These are phyloP conservation scores for Cystobasidium pallidum DNA, from an alignment of 1,284 basidiomycete species.

Conservation along the genomic window DNA sequence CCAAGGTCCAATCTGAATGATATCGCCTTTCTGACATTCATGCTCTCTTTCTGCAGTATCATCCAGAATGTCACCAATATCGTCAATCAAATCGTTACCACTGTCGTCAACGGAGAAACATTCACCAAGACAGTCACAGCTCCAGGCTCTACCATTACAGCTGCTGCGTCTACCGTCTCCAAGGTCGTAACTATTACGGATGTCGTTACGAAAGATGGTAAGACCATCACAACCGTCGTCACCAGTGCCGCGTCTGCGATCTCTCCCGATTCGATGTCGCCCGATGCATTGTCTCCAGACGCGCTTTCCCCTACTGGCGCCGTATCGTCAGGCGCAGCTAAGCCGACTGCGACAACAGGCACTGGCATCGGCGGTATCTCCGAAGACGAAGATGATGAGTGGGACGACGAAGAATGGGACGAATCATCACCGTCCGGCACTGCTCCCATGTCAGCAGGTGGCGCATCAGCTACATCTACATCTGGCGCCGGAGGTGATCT, in stretches of 20 bases:
- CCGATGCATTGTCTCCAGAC: neutral
- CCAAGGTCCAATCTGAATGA: neutral
- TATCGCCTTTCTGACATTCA: neutral
- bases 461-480: slow-evolving; percentile 6
- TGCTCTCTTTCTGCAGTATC: slow-evolving; percentile 8
- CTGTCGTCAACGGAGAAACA: slow-evolving; percentile 19
- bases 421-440: slow-evolving; percentile 14
- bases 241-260: neutral
- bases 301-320: slow-evolving; percentile 3
- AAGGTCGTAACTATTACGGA: neutral
- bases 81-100: slow-evolving; percentile 38
- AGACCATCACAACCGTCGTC: neutral
- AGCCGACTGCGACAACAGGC: neutral
- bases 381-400: slow-evolving; percentile 5
- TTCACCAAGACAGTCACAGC: slow-evolving; percentile 23
- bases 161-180: neutral
- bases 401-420: slow-evolving; percentile 26
- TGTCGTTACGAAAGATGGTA: neutral
- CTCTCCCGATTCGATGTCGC: neutral
- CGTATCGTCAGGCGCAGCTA: neutral
- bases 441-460: neutral
- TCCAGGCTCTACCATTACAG: slow-evolving; percentile 19
- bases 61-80: slow-evolving; percentile 43
- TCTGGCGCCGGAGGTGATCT: slow-evolving; percentile 15
- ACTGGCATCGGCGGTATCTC: neutral